These are phyloP conservation scores for Ocimum tenuiflorum DNA, from an alignment of 257 asterid species.

Conservation along the genomic window DNA sequence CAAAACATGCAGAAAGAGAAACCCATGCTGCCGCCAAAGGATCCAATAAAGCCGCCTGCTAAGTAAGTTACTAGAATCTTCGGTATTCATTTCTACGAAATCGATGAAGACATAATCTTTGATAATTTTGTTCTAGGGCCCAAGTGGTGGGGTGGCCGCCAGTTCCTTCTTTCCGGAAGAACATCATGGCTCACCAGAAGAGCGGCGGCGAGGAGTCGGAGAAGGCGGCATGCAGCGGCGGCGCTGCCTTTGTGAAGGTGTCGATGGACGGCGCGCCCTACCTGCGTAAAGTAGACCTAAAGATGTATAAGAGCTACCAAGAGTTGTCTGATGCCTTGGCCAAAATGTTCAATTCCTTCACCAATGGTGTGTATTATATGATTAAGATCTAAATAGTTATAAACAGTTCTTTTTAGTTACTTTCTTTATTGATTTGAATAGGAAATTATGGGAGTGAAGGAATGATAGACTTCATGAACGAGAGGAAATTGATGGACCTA, in stretches of 20 bases:
- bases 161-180: slow-evolving; percentile 36
- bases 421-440: neutral
- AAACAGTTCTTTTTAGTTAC: too few species aligned
- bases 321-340: slow-evolving; percentile 35
- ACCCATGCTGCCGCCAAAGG: slow-evolving; percentile 31
- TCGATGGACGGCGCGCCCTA: slow-evolving; percentile 47
- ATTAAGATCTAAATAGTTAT: too few species aligned
- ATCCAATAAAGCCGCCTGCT: slow-evolving; percentile 42
- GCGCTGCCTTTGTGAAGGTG: slow-evolving; percentile 41
- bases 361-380: slow-evolving; percentile 26
- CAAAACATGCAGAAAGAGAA: slow-evolving; percentile 31
- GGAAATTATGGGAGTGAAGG: slow-evolving; percentile 35
- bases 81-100: too few species aligned
- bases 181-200: slow-evolving; percentile 25
- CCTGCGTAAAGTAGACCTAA: slow-evolving; percentile 35
- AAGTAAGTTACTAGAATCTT: slow-evolving; percentile 37
- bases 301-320: slow-evolving; percentile 32
- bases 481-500: slow-evolving; percentile 32
- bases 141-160: slow-evolving; percentile 53
- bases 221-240: slow-evolving; percentile 26
- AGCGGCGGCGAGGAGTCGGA: slow-evolving; percentile 9
- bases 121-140: slow-evolving; percentile 29
- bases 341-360: slow-evolving; percentile 40
- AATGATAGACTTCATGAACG: slow-evolving; percentile 38
- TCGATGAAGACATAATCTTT: too few species aligned